phyloP scores from a whole-genome alignment of 73 alveolate genomes.

The Uronychia setigera region DNA sequence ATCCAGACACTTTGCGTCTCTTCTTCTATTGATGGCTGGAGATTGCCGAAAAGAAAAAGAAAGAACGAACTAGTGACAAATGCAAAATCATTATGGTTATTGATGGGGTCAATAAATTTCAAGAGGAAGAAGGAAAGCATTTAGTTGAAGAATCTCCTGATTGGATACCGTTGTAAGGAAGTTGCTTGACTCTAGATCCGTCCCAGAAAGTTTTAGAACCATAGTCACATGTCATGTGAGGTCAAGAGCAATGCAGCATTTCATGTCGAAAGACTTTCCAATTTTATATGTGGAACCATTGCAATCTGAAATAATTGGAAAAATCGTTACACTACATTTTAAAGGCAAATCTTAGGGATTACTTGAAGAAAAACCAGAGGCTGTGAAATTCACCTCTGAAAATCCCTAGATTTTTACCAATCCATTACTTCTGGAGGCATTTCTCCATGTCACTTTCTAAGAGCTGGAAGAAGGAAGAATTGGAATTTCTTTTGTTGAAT shows the following conservation, averaged over 20 bases:
- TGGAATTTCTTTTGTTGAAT: neutral
- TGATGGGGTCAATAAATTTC: conserved; percentile 32
- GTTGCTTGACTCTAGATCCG: neutral
- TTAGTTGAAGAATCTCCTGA: conserved; percentile 44
- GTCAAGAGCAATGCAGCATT: conserved; percentile 35
- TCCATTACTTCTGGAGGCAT: neutral
- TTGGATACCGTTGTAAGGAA: conserved; percentile 28
- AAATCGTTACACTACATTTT: neutral
- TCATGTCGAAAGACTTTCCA: conserved; percentile 1
- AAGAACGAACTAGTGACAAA: conserved; percentile 21
- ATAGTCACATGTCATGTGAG: conserved; percentile 31
- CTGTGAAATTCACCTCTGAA: neutral
- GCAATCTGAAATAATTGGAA: too few species aligned
- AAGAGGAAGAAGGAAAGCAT: conserved; percentile 20
- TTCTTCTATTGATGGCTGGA: conserved; percentile 44
- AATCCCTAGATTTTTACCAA: neutral
- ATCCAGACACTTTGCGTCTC: conserved; percentile 26
- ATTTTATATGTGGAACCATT: neutral
- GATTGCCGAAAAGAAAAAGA: conserved; percentile 28
- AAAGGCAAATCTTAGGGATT: neutral
- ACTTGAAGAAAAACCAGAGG: too few species aligned
- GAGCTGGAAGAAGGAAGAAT: neutral
- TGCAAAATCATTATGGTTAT: conserved; percentile 35
- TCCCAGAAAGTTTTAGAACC: conserved; percentile 30
- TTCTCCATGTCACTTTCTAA: neutral